Percentiles rank a stretch among this genome's conserved stretches.
Conservation (phyloP, 1,284 basidiomycete species). For the Sparassis latifolia region DNA sequence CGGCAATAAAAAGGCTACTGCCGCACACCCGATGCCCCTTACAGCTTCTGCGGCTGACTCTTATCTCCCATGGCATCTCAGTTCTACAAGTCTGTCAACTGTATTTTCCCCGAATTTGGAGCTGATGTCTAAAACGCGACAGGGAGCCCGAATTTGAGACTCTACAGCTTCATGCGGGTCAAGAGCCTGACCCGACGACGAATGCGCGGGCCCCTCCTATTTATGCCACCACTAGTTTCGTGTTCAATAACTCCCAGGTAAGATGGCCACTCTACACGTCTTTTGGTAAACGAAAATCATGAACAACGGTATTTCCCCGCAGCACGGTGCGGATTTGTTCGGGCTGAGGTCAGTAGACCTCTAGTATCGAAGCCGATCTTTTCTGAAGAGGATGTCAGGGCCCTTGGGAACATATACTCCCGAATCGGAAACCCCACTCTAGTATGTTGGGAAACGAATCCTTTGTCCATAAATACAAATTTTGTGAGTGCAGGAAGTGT, state of each 20-base stretch:
- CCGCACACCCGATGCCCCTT: neutral
- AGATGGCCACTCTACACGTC: conserved; percentile 1
- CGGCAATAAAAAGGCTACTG: conserved; percentile 3
- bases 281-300: neutral
- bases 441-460: conserved; percentile 32
- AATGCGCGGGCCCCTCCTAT: conserved; percentile 82
- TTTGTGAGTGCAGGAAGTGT: conserved; percentile 52
- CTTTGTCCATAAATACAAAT: neutral
- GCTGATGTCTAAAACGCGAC: neutral
- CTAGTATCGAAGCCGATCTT: neutral
- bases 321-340: conserved; percentile 85
- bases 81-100: conserved; percentile 18
- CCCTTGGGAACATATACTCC: conserved; percentile 71
- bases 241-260: conserved; percentile 75
- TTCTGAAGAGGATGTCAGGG: conserved; percentile 26
- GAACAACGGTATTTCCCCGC: neutral
- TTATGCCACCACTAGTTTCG: conserved; percentile 72
- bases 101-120: neutral
- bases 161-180: conserved; percentile 80
- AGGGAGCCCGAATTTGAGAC: conserved; percentile 77
- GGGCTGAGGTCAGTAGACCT: conserved; percentile 45
- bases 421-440: conserved; percentile 83
- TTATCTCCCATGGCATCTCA: conserved; percentile 12
- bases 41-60: neutral
- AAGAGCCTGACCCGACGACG: conserved; percentile 63